Evolutionary conservation across 148 eudicot species (phyloP).

Genomic region (Bassia scoparia): DNA sequence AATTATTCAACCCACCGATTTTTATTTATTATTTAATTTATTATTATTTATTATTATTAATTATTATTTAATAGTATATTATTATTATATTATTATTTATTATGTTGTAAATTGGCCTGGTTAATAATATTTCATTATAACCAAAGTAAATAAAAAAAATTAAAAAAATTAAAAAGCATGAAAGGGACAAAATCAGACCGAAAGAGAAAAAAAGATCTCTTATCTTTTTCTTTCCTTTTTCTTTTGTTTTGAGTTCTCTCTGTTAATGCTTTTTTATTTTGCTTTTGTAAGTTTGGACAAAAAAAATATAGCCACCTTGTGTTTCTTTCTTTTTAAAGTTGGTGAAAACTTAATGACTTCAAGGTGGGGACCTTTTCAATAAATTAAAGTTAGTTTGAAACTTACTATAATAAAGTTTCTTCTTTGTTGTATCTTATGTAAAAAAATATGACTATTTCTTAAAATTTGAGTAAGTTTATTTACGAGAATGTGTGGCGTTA

Average conservation of each 20-base stretch:
- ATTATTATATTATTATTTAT: no score
- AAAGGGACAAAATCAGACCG: slow-evolving; percentile 14
- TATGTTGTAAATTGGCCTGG: no score
- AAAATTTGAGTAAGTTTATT: no score
- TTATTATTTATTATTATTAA: no score
- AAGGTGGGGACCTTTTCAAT: background rate
- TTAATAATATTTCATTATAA: no score
- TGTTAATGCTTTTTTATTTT: background rate
- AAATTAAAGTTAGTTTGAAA: background rate
- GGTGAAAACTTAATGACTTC: background rate
- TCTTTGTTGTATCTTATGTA: no score
- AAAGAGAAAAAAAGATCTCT: slow-evolving; percentile 8
- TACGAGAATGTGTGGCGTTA: no score
- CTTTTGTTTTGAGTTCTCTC: background rate
- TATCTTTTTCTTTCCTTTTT: background rate
- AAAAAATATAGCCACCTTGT: slow-evolving; percentile 17
- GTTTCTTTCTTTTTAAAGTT: slow-evolving; percentile 2
- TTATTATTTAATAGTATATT: no score
- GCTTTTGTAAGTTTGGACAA: background rate
- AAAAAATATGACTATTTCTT: no score
- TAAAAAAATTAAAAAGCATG: background rate
- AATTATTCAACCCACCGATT: background rate
- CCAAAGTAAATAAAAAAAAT: background rate
- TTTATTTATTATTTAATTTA: background rate
- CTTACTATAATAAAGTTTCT: no score